Evolutionary conservation across 2,329 filamentous ascomycete species (phyloP).

Genomic region (Diplodia seriata): DNA sequence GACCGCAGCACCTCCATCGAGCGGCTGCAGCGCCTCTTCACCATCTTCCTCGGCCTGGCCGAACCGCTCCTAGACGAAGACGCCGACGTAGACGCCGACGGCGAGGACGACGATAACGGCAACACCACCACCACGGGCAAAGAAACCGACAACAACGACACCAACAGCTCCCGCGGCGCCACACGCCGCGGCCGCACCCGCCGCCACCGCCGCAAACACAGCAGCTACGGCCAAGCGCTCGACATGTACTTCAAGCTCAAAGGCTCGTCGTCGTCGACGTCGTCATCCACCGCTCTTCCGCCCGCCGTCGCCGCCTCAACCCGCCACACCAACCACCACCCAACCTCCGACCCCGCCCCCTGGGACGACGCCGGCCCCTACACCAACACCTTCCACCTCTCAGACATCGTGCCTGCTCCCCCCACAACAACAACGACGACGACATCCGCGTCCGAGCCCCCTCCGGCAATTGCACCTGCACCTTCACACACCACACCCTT

Average conservation of each 20-base stretch:
- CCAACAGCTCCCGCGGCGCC: neutral
- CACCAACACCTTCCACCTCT: slow-evolving; percentile 23
- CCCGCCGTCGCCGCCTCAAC: no score
- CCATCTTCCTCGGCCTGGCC: slow-evolving; percentile 42
- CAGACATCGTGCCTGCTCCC: neutral
- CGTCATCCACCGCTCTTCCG: neutral
- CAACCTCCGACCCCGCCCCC: neutral
- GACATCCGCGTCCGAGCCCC: no score
- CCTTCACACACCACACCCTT: no score
- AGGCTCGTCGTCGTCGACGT: neutral
- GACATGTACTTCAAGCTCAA: slow-evolving; percentile 23
- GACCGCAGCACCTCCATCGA: slow-evolving; percentile 43
- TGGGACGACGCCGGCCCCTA: slow-evolving; percentile 19
- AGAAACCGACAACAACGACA: neutral
- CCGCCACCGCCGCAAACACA: neutral
- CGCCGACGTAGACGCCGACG: neutral
- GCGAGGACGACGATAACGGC: neutral
- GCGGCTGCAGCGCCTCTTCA: slow-evolving; percentile 41
- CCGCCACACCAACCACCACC: neutral
- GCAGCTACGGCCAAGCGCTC: slow-evolving; percentile 8
- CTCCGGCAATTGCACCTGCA: no score
- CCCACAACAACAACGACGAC: neutral
- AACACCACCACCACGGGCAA: neutral
- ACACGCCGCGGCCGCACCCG: neutral
- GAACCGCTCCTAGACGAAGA: slow-evolving; percentile 40